phyloP scores from a whole-genome alignment of 441 rosid species.

The Geranium incanum region DNA sequence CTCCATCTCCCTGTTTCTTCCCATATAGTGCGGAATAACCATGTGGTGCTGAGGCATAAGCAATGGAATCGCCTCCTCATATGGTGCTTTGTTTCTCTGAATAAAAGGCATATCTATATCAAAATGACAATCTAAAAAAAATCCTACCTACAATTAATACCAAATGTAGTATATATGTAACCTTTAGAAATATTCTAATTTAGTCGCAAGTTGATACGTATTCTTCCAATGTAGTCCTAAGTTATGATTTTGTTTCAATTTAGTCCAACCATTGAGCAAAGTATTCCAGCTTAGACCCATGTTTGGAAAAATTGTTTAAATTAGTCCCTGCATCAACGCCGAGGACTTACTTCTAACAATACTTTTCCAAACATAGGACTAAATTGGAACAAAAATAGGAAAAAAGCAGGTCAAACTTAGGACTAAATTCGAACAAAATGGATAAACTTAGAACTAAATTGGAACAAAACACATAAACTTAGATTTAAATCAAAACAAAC shows the following conservation, averaged over 20 bases:
- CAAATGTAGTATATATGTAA: conserved; percentile 15
- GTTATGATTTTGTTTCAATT: too few relatives aligned
- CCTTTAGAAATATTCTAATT: conserved; percentile 42
- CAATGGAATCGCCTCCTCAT: conserved; percentile 90
- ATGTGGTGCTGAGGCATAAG: conserved; percentile 98
- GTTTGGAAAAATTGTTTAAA: not conserved
- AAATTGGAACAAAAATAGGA: not conserved
- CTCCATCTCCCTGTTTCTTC: conserved; percentile 15
- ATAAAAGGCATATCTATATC: conserved; percentile 15
- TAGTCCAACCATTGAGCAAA: too few relatives aligned
- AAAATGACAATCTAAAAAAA: conserved; percentile 11
- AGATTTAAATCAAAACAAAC: too few relatives aligned
- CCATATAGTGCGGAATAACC: conserved; percentile 98
- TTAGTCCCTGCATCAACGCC: not conserved
- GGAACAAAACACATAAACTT: conserved; percentile 13
- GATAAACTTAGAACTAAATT: conserved; percentile 14
- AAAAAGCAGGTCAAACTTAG: not conserved
- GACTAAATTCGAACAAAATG: not conserved
- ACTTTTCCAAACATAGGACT: not conserved
- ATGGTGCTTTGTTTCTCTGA: conserved; percentile 92
- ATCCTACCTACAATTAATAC: not conserved
- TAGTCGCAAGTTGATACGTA: not conserved
- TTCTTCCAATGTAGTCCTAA: too few relatives aligned
- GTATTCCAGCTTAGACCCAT: not conserved
- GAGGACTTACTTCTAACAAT: not conserved